Base-by-base conservation (phyloP, 192 early-diverging fungal species). In the Coemansia umbellata region DNA sequence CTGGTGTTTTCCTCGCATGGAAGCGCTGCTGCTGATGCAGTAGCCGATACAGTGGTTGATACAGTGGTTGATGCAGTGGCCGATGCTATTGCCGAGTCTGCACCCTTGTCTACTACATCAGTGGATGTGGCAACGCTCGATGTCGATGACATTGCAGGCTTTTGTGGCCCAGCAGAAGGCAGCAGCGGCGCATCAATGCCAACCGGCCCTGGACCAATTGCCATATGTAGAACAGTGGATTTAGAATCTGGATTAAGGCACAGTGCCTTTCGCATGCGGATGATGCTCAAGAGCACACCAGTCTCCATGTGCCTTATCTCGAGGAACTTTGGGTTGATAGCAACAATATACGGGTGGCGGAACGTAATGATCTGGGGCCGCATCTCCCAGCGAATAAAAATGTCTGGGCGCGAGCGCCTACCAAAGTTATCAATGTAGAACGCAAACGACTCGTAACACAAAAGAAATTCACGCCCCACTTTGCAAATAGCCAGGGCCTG, bases 371-470 rank as follows among this genome's bases (percentile, higher is more conserved):
- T 61, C 3, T 78, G 82, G 7, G 95, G 95, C 0, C 72, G 55
- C 35, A 93, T 94, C 47, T 87, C 84, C 94, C 93, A 97, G 37
- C 86, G 69, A 36, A 97, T 85, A 19, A 91, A 73, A 78, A 83
- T 87, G 31, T 91, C 82, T 0, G 76, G 69, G 15, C 88, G 59
- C 15, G 88, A 63, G 27, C 90, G 74, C 7, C 84, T 72, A 31
- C 95, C 95, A 61, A 84, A 81, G 53, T 89, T 88, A 69, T 96
- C 90, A 17, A 98, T 86, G 64, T 84, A 96, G 55, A 98, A 96
- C 8, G 87, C 91, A 60, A 92, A 86, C 64, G 91, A 87, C 73
- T 93, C 87, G 60, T 95, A 97, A 58, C 93, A 95, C 26, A 97
- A 70, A 18, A 97, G 55, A 60, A 93, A 92, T 47, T 90, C 82